Base-by-base conservation (phyloP, 768 basidiomycete species). In the Panus rudis region DNA sequence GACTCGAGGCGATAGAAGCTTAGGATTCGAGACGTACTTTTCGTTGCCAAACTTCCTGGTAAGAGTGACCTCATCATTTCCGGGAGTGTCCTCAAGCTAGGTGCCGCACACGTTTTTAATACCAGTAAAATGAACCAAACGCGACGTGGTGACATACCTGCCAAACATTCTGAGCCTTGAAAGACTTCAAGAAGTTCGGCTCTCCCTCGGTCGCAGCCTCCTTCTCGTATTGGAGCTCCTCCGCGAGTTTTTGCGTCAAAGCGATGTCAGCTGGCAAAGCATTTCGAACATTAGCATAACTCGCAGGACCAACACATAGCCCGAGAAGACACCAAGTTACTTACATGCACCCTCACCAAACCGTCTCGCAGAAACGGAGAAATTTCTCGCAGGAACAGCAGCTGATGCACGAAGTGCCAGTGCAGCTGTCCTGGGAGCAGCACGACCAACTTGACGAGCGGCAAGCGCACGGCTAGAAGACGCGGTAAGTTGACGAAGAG, bases 1-100 rank as follows among this genome's bases (percentile, higher is more conserved):
- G 28, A 2, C 11, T 39, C 42, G 33, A 12, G 7, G 6, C 20
- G 28, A 43, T 13, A 11, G 26, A 34, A 42, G 17, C 2, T 14
- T 14, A 17, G 23, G 16, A 25, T 19, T 17, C 6, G 3, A 20
- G 6, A 75, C 84, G 44, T 52, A 94, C 92, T 65, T 76, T 66
- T 98, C 94, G 53, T 89, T 90, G 48, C 90, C 92, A 62, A 91
- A 94, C 52, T 79, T 81, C 52, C 92, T 80, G n/a, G 69, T 69
- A 32, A 98, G 64, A 20, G 73, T 65, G 28, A 98, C 79, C 63
- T 96, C 92, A 62, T 94, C 92, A 42, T 78, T 74, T 27, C 84
- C 86, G 4, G 66, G 51, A 11, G 61, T 62, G 60, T 94, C 87
- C 43, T 79, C 71, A 51, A 98, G 73, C 82, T 89, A 48, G 27